phyloP scores from a whole-genome alignment of 257 asterid genomes.

The Fraxinus cuspidata region DNA sequence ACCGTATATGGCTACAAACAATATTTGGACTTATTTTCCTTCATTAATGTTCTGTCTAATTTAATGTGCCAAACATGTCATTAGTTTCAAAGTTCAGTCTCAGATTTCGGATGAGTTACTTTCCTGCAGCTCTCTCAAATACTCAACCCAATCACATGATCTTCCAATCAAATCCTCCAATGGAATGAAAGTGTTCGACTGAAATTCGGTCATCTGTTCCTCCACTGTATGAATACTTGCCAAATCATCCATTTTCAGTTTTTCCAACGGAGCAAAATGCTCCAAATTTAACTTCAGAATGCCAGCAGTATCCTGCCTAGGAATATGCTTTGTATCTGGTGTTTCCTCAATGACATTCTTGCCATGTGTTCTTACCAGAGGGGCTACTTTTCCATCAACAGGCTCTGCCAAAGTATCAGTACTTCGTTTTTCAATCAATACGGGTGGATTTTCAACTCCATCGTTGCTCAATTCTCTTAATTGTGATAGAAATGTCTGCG shows the following conservation, averaged over 20 bases:
- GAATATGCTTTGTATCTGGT: background rate
- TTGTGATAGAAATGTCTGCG: constrained; percentile 15
- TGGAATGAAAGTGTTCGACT: constrained; percentile 16
- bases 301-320: background rate
- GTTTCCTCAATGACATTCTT: constrained; percentile 26
- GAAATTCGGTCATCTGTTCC: constrained; percentile 8
- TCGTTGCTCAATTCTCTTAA: background rate
- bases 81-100: background rate
- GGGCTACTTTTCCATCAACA: background rate
- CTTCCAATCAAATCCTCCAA: constrained; percentile 38
- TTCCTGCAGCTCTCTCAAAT: constrained; percentile 17
- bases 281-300: background rate
- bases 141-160: constrained; percentile 21
- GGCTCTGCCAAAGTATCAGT: background rate
- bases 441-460: background rate
- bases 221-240: background rate
- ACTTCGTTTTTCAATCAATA: background rate
- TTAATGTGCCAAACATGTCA: background rate
- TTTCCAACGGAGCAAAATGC: background rate
- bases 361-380: background rate
- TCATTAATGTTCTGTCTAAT: background rate
- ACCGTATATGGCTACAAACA: background rate
- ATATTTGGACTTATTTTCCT: background rate
- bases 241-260: constrained; percentile 15
- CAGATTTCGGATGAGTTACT: constrained; percentile 17